Evolutionary conservation across 1,284 basidiomycete genomes (phyloP), one percentile per base, ranked within the genome.

Genomic region (Chondrostereum purpureum): DNA sequence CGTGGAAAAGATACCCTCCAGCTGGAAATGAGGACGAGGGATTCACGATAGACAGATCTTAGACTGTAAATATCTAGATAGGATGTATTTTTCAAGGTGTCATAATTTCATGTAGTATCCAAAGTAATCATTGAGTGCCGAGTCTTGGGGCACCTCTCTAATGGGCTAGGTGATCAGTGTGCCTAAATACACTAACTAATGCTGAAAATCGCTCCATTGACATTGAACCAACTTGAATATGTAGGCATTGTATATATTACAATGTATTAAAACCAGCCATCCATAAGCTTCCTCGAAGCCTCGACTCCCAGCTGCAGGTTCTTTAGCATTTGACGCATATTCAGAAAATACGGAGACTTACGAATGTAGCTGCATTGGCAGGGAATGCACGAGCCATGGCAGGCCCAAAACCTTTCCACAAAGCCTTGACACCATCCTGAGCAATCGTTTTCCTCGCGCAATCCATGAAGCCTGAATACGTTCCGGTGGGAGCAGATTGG

Each of bases 341-440:
- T 14, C 8, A 33, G 46, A 35, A 27, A 12, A 47, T 45, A 46
- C 27, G 39, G 31, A 50, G 17, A 77, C 89, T 70, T 58, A 93
- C 86, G 71, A 95, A 95, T 44, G 92, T 93, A n/a, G 92, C 92
- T 42, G 92, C 92, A 63, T 95, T 95, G 20, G 92, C 92, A 4
- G 92, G 91, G 77, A 93, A 91, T 42, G 89, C 88, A 85, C 92
- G 72, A 42, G 82, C 86, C 92, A 98, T 98, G 14, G 95, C 95
- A 18, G 96, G 96, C 43, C 91, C 94, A 61, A 98, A 92, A 19
- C 95, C 96, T 68, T 89, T 97, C 89, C 94, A 99, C 22, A 99
- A 72, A 4, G 95, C 94, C 33, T 70, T 73, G 18, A 89, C 71
- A 40, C 96, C 96, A 64, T 98, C 94, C 48, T 75, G 76, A n/a